Conservation (phyloP, 192 early-diverging fungal genomes). For the Coemansia sp. region DNA sequence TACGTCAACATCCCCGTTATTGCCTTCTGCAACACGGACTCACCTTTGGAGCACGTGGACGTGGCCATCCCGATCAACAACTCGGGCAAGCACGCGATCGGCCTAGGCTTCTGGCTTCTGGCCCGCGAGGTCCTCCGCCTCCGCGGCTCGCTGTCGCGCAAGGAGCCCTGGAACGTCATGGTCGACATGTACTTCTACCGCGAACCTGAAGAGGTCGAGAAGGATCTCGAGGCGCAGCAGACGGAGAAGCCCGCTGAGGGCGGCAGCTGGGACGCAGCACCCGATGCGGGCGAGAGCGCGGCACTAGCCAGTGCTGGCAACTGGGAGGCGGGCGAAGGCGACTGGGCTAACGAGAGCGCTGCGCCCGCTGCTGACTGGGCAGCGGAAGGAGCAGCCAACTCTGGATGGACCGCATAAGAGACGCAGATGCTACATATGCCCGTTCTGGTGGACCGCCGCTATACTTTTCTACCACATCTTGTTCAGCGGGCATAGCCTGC, state of each 20-base stretch:
- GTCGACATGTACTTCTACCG: slow-evolving; percentile 99
- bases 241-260: slow-evolving; percentile 55
- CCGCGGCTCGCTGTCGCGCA: slow-evolving; percentile 86
- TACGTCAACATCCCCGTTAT: slow-evolving; percentile 99
- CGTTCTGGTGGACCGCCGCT: no score
- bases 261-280: slow-evolving; percentile 51
- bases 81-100: slow-evolving; percentile 98
- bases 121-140: slow-evolving; percentile 99
- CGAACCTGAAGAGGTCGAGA: slow-evolving; percentile 94
- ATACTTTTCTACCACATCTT: slow-evolving; percentile 1
- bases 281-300: slow-evolving; percentile 44
- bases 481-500: background rate
- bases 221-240: slow-evolving; percentile 77
- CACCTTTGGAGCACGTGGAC: slow-evolving; percentile 91
- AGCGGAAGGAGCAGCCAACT: slow-evolving; percentile 57
- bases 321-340: slow-evolving; percentile 47
- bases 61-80: slow-evolving; percentile 99
- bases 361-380: slow-evolving; percentile 63
- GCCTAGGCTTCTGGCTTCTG: slow-evolving; percentile 96
- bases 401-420: slow-evolving; percentile 32
- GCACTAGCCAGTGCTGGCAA: slow-evolving; percentile 39
- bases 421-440: background rate
- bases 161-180: slow-evolving; percentile 93
- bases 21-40: slow-evolving; percentile 98
- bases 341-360: slow-evolving; percentile 47